Evolutionary conservation across 805 yeast species (phyloP).

Genomic region (Pichia gijzeniarum): DNA sequence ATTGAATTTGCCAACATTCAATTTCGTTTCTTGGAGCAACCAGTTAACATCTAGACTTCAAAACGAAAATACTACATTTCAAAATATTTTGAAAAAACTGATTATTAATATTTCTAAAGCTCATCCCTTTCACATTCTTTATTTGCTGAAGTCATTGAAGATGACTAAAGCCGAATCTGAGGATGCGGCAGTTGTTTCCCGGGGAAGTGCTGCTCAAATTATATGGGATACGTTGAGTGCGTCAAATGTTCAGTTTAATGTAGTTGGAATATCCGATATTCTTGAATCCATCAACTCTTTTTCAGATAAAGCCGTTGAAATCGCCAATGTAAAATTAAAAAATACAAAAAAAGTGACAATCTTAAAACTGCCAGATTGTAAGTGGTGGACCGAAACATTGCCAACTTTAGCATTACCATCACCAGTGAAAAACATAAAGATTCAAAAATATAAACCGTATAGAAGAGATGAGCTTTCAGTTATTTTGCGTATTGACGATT

Average conservation of each 20-base stretch:
- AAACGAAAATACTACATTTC: constrained; percentile 46
- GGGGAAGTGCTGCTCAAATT: constrained; percentile 45
- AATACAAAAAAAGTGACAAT: constrained; percentile 29
- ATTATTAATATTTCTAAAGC: constrained; percentile 34
- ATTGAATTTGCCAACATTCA: constrained; percentile 44
- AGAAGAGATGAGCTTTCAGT: constrained; percentile 14
- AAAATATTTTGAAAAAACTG: constrained; percentile 37
- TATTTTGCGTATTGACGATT: constrained; percentile 40
- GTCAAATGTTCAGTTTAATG: constrained; percentile 6
- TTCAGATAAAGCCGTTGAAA: constrained; percentile 42
- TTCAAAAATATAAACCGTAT: constrained; percentile 42
- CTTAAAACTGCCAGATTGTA: constrained; percentile 35
- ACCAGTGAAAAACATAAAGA: constrained; percentile 49
- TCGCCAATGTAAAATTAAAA: constrained; percentile 44
- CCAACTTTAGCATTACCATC: constrained; percentile 50
- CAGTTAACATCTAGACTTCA: constrained; percentile 71
- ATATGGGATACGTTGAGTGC: constrained; percentile 38
- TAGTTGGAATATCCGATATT: constrained; percentile 16
- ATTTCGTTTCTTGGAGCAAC: constrained; percentile 73
- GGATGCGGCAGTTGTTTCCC: constrained; percentile 37
- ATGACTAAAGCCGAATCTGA: constrained; percentile 26
- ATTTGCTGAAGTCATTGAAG: constrained; percentile 52
- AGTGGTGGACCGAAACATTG: constrained; percentile 53
- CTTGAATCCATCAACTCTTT: constrained; percentile 43
- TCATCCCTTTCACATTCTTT: constrained; percentile 72